Evolutionary conservation across 2,329 filamentous ascomycete species (phyloP), one percentile per base, ranked within the genome.

Genomic region (Cercospora sesami): DNA sequence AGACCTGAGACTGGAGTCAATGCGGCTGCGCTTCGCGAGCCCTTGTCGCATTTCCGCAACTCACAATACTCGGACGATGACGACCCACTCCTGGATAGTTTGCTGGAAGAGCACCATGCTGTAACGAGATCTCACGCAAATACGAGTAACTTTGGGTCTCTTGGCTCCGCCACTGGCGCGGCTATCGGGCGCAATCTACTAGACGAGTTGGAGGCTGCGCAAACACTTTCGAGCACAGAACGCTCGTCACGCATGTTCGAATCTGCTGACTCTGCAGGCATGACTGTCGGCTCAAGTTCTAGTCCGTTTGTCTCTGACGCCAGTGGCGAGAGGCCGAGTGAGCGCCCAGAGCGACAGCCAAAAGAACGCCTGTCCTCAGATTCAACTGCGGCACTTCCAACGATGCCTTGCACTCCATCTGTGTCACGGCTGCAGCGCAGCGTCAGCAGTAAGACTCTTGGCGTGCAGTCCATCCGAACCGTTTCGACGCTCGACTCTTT

Each of bases 191-290:
- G 76, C 36, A 79, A 78, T 60, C 69, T 79, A 4, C 74, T 79
- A 69, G 77, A 79, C 48, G 78, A 79, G 68, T 66, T 79, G 16
- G 70, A 69, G 10, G 72, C 75, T 18, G 71, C 71, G 9, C 69
- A 69, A 26, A 71, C 66, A 12, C 45, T 60, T 14, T 67, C 65
- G 12, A 55, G 39, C 31, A 53, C 30, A 28, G 51, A 28, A 16
- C 55, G 30, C 16, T 16, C 36, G n/a, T 64, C 63, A 23, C 64
- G 42, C 10, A 53, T 60, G 21, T 51, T 42, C 33, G 31, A 59
- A 42, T 31, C 4, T 23, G 58, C 63, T 7, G 65, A 62, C 9
- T 62, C 64, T n/a, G 26, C 21, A n/a, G 30, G 42, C 53, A 51
- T 63, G 45, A 53, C 65, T 21, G 53, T 63, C 18, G 36, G 64